phyloP scores from a whole-genome alignment of 108 stramenopile genomes.

The Cyclotella kingstonii region DNA sequence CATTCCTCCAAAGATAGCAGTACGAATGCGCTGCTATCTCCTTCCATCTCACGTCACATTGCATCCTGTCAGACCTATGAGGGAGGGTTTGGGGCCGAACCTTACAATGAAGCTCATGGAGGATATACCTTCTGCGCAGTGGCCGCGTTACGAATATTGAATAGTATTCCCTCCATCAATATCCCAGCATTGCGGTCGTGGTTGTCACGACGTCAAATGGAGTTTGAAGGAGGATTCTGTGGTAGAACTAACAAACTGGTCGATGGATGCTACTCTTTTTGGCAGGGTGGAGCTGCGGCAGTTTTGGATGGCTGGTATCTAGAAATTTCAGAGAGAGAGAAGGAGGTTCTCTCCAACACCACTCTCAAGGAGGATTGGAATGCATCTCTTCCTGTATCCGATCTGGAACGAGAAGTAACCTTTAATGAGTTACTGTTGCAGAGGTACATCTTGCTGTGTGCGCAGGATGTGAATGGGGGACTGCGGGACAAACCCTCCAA shows the following conservation, averaged over 20 bases:
- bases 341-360: not conserved
- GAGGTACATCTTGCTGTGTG: slow-evolving; percentile 94
- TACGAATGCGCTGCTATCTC: not conserved
- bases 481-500: slow-evolving; percentile 91
- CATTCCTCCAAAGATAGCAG: not conserved
- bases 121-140: slow-evolving; percentile 98
- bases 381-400: too few species aligned
- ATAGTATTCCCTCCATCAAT: slow-evolving; percentile 38
- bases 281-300: slow-evolving; percentile 94
- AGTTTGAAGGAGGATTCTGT: slow-evolving; percentile 93
- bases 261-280: slow-evolving; percentile 99
- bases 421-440: slow-evolving; percentile 84
- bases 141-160: slow-evolving; percentile 73
- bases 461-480: slow-evolving; percentile 96
- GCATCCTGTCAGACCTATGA: slow-evolving; percentile 93
- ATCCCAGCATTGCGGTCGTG: slow-evolving; percentile 70
- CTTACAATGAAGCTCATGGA: slow-evolving; percentile 94
- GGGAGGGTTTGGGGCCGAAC: slow-evolving; percentile 98
- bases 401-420: slow-evolving; percentile 9
- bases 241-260: slow-evolving; percentile 98
- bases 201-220: slow-evolving; percentile 85
- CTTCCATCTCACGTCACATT: slow-evolving; percentile 40
- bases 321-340: not conserved
- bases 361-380: not conserved
- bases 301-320: slow-evolving; percentile 54